These are phyloP conservation scores for Floccularia luteovirens DNA, from an alignment of 768 basidiomycete species.

Conservation along the genomic window DNA sequence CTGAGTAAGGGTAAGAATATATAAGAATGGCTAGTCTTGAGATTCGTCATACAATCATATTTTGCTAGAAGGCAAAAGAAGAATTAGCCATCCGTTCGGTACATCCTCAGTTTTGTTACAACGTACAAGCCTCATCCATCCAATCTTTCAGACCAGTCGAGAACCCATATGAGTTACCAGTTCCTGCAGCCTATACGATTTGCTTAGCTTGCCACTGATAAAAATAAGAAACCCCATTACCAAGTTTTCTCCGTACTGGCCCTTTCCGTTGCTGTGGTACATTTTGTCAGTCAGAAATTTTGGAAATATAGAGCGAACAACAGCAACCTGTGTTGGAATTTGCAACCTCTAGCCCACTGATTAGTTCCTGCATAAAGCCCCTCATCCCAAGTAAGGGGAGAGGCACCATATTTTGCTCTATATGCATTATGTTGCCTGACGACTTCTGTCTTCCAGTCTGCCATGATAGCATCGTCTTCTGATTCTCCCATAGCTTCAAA, in stretches of 20 bases:
- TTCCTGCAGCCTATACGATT: constrained; percentile 13
- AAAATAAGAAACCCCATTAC: too few relatives aligned
- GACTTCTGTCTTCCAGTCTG: constrained; percentile 9
- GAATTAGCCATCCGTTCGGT: too few relatives aligned
- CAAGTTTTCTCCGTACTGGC: constrained; percentile 17
- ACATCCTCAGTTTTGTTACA: neutral
- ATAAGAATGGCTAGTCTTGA: neutral
- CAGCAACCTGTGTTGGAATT: constrained; percentile 15
- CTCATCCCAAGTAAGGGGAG: constrained; percentile 11
- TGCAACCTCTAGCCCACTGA: constrained; percentile 13
- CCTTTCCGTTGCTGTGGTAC: constrained; percentile 5
- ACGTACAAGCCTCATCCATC: constrained; percentile 17
- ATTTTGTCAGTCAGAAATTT: neutral
- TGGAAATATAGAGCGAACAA: neutral
- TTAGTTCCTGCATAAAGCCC: constrained; percentile 10
- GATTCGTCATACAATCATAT: constrained; percentile 11
- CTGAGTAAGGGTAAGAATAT: constrained; percentile 2
- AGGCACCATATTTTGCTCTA: constrained; percentile 13
- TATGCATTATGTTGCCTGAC: constrained; percentile 11
- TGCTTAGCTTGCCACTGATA: too few relatives aligned
- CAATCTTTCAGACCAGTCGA: constrained; percentile 10
- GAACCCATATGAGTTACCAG: constrained; percentile 8
- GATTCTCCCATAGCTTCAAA: neutral
- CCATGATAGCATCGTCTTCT: constrained; percentile 1
- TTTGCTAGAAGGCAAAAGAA: too few relatives aligned